Evolutionary conservation across 2,329 filamentous ascomycete genomes (phyloP).

Genomic region (Ophiostoma novo-ulmi): DNA sequence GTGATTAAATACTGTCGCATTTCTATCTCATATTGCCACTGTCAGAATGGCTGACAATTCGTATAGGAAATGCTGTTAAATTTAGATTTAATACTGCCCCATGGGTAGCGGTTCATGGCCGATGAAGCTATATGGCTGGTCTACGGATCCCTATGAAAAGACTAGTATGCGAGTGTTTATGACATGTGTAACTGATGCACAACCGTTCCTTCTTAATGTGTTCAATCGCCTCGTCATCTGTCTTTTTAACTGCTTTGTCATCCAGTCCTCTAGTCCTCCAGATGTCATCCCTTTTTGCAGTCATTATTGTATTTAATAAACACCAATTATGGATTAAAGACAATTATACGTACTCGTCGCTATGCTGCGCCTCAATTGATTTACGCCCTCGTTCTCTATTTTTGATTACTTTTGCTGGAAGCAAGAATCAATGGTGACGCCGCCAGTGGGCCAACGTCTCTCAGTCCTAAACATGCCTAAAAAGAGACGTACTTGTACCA

Average conservation of each 20-base stretch:
- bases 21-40: neutral
- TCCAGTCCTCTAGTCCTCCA: neutral
- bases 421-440: neutral
- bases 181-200: neutral
- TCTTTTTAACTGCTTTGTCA: neutral
- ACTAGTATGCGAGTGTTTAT: neutral
- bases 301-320: neutral
- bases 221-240: neutral
- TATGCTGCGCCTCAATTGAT: neutral
- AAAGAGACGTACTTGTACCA: neutral
- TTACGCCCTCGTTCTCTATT: neutral
- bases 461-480: neutral
- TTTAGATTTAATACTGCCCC: neutral
- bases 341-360: neutral
- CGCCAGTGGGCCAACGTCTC: neutral
- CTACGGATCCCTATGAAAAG: neutral
- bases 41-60: neutral
- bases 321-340: neutral
- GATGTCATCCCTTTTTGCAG: neutral
- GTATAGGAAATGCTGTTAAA: neutral
- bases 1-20: neutral
- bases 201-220: neutral
- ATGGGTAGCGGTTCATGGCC: neutral
- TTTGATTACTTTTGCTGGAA: neutral
- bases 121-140: neutral